Evolutionary conservation across 331 rosid species (phyloP).

Genomic region (Rhamnella rubrinervis): DNA sequence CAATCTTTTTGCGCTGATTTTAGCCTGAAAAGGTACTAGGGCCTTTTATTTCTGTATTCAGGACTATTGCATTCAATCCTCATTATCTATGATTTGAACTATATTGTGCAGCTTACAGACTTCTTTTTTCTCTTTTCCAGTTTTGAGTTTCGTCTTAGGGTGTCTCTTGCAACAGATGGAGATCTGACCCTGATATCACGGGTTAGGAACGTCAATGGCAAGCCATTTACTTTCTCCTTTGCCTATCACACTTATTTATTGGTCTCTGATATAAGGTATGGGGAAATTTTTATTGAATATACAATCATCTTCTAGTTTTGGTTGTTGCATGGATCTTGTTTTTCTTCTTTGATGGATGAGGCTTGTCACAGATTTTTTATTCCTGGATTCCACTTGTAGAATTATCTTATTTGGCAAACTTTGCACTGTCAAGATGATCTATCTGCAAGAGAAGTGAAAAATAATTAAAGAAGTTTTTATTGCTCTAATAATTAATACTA

Average conservation of each 20-base stretch:
- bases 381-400: no score
- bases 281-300: conserved; percentile 22
- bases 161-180: conserved; percentile 59
- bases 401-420: not conserved
- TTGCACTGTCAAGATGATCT: not conserved
- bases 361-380: not conserved
- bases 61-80: not conserved
- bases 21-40: no score
- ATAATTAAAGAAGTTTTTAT: not conserved
- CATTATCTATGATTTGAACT: conserved; percentile 12
- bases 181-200: conserved; percentile 69
- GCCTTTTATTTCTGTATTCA: no score
- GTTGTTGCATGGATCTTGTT: not conserved
- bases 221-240: conserved; percentile 88
- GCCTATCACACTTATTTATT: conserved; percentile 78
- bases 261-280: conserved; percentile 87
- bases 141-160: conserved; percentile 85
- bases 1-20: not conserved
- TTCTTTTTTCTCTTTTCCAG: conserved; percentile 38
- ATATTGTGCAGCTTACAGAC: conserved; percentile 21
- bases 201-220: conserved; percentile 71
- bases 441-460: not conserved
- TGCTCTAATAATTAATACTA: not conserved
- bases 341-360: not conserved
- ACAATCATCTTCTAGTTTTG: not conserved